A percentile compares a stretch with the other conserved stretches of the same genome.
phyloP scores from a whole-genome alignment of 192 early-diverging fungal species.

The Linnemannia schmuckeri region DNA sequence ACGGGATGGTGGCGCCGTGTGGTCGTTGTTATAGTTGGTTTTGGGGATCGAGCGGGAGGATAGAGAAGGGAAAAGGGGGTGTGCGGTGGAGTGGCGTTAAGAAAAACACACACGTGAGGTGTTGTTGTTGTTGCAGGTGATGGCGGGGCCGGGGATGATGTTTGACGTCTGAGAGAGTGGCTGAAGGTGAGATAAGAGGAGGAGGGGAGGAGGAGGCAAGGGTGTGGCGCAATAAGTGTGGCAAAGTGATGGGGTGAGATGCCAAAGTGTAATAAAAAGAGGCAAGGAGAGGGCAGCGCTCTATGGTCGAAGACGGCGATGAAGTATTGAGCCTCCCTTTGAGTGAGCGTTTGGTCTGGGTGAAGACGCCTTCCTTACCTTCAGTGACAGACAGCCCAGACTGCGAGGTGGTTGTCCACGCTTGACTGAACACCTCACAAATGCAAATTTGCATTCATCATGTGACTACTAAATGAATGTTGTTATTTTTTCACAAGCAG shows the following conservation, averaged over 20 bases:
- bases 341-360: no score
- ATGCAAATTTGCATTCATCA: no score
- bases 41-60: not conserved
- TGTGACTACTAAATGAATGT: conserved; percentile 1
- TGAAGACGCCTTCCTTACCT: no score
- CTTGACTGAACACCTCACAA: no score
- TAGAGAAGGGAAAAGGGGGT: conserved; percentile 1
- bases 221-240: not conserved
- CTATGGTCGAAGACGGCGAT: no score
- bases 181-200: not conserved
- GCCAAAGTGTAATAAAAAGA: not conserved
- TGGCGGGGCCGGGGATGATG: not conserved
- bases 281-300: no score
- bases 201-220: not conserved
- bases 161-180: not conserved
- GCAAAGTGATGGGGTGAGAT: not conserved
- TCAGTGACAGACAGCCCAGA: no score
- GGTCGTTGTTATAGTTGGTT: not conserved
- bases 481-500: not conserved
- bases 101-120: not conserved
- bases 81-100: not conserved
- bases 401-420: no score
- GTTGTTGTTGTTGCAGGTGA: not conserved
- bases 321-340: no score
- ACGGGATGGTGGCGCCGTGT: conserved; percentile 20